phyloP scores from a whole-genome alignment of 169 alveolate species.

The Cystoisospora suis region DNA sequence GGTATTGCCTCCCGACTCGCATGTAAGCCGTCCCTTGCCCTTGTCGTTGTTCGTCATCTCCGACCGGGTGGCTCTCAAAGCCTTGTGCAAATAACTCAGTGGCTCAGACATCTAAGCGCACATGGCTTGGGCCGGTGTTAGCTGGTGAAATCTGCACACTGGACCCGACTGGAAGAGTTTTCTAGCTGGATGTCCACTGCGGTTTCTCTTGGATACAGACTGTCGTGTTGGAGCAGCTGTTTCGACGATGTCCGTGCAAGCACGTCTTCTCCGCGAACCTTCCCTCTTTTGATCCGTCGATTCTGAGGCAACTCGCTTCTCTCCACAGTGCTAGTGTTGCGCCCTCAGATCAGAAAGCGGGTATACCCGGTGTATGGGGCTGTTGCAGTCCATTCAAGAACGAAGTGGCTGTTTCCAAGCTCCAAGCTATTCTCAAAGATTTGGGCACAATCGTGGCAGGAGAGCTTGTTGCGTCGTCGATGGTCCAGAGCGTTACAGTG shows the following conservation, averaged over 20 bases:
- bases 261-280: constrained; percentile 18
- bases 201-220: neutral
- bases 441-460: constrained; percentile 25
- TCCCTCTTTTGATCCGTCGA: constrained; percentile 6
- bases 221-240: neutral
- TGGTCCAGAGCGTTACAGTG: constrained; percentile 6
- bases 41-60: too few relatives aligned
- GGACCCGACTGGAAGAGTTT: too few relatives aligned
- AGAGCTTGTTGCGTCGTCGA: constrained; percentile 13
- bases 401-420: constrained; percentile 40
- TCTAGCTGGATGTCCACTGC: neutral
- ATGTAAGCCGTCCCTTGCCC: constrained; percentile 3
- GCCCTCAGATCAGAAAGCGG: neutral
- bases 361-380: constrained; percentile 11
- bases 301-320: neutral
- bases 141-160: too few relatives aligned
- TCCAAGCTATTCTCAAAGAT: constrained; percentile 24
- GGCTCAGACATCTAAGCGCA: too few relatives aligned
- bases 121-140: too few relatives aligned
- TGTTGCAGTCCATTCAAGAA: constrained; percentile 1
- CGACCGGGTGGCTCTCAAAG: too few relatives aligned
- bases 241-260: neutral
- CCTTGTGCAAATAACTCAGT: too few relatives aligned
- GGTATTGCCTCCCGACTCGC: constrained; percentile 11
- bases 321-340: constrained; percentile 3